Evolutionary conservation across 78 protist species (phyloP).

Genomic region (Mantamonas sphyraenae): DNA sequence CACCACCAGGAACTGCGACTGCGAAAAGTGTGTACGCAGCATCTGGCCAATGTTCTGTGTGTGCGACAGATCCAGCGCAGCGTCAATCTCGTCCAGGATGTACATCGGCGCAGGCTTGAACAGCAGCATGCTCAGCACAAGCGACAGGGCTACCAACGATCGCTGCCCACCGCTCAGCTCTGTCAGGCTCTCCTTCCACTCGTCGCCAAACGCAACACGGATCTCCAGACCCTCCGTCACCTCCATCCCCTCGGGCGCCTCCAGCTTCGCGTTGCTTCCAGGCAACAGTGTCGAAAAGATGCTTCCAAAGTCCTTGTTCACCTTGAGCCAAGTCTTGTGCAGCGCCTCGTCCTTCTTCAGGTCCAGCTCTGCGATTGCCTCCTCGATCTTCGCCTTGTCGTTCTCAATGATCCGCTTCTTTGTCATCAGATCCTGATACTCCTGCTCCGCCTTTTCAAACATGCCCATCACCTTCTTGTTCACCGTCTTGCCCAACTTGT

Average conservation of each 20-base stretch:
- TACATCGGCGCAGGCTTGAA: slow-evolving; percentile 99
- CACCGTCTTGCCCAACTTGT: slow-evolving; percentile 40
- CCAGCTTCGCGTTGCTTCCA: slow-evolving; percentile 70
- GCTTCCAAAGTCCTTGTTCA: slow-evolving; percentile 65
- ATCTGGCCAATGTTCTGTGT: slow-evolving; percentile 91
- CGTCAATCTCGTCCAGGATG: slow-evolving; percentile 99
- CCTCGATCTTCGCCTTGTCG: slow-evolving; percentile 68
- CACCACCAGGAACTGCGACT: slow-evolving; percentile 86
- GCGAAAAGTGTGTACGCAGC: slow-evolving; percentile 58
- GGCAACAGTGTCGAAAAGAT: slow-evolving; percentile 93
- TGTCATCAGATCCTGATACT: slow-evolving; percentile 74
- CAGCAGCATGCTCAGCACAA: slow-evolving; percentile 88
- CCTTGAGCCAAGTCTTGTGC: slow-evolving; percentile 62
- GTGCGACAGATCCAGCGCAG: slow-evolving; percentile 98
- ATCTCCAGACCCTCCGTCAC: slow-evolving; percentile 54
- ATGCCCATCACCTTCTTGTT: slow-evolving; percentile 79
- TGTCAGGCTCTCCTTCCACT: slow-evolving; percentile 92
- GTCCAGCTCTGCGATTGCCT: slow-evolving; percentile 77
- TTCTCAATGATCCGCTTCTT: slow-evolving; percentile 72
- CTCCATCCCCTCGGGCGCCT: slow-evolving; percentile 5
- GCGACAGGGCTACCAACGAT: slow-evolving; percentile 95
- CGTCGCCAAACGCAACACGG: slow-evolving; percentile 86
- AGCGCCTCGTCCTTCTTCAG: slow-evolving; percentile 84
- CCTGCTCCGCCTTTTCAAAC: slow-evolving; percentile 59
- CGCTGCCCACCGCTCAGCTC: slow-evolving; percentile 97